phyloP scores from a whole-genome alignment of 805 yeast genomes.

The Blastobotrys attinorum region DNA sequence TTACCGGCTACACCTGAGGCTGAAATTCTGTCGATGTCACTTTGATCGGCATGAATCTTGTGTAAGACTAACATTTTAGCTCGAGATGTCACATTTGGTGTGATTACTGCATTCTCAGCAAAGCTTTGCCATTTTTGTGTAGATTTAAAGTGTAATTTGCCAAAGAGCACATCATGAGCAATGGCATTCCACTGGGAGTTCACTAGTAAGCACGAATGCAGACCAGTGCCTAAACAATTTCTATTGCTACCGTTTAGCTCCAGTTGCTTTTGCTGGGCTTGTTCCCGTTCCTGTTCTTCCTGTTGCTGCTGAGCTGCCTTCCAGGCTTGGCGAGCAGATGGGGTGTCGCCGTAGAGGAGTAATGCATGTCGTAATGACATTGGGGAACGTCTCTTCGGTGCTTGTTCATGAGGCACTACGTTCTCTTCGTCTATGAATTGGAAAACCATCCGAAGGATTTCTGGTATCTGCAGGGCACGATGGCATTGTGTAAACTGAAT shows the following conservation, averaged over 20 bases:
- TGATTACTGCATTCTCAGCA: slow-evolving; percentile 13
- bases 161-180: slow-evolving; percentile 47
- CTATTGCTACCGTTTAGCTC: too few species aligned
- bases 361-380: slow-evolving; percentile 61
- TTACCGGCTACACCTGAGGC: slow-evolving; percentile 39
- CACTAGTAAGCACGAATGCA: slow-evolving; percentile 60
- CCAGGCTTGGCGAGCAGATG: slow-evolving; percentile 42
- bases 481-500: slow-evolving; percentile 14
- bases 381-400: slow-evolving; percentile 61
- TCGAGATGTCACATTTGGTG: slow-evolving; percentile 1
- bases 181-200: slow-evolving; percentile 57
- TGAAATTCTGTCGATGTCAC: slow-evolving; percentile 43
- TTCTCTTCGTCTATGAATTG: slow-evolving; percentile 50
- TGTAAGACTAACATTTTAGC: slow-evolving; percentile 50
- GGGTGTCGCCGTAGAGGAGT: slow-evolving; percentile 50
- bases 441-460: slow-evolving; percentile 56
- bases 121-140: slow-evolving; percentile 40
- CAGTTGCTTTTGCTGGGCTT: slow-evolving; percentile 5
- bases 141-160: slow-evolving; percentile 47
- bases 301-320: slow-evolving; percentile 22
- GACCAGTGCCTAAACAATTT: slow-evolving; percentile 16
- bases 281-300: slow-evolving; percentile 4
- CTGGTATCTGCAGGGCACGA: slow-evolving; percentile 65
- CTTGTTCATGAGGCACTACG: slow-evolving; percentile 51
- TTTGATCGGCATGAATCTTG: slow-evolving; percentile 51